Evolutionary conservation across 1,284 basidiomycete genomes (phyloP).

Genomic region (Moniliophthora roreri): DNA sequence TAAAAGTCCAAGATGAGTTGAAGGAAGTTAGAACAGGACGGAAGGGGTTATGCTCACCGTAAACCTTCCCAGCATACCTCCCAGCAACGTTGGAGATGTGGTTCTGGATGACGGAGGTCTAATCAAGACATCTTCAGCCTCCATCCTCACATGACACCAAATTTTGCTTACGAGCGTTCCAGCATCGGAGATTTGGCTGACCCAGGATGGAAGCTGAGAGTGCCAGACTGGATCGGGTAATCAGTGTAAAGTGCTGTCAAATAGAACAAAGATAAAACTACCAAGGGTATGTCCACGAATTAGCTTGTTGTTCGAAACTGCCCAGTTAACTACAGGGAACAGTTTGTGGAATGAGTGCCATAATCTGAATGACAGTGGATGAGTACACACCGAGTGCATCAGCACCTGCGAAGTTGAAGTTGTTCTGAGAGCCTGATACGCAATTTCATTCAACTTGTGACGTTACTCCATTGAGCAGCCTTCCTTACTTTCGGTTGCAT

Average conservation of each 20-base stretch:
- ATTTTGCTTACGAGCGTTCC: no score
- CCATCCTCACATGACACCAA: no score
- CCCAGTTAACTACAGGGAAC: conserved; percentile 52
- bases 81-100: conserved; percentile 39
- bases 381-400: no score
- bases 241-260: neutral
- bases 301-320: conserved; percentile 41
- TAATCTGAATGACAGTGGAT: no score
- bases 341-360: no score
- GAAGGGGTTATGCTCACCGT: conserved; percentile 23
- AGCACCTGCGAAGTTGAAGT: conserved; percentile 38
- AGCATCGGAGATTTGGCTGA: conserved; percentile 13
- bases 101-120: conserved; percentile 34
- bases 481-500: conserved; percentile 20
- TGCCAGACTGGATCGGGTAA: conserved; percentile 38
- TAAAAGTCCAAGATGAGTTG: neutral
- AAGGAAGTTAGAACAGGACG: neutral
- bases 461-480: neutral
- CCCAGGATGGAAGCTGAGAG: conserved; percentile 49
- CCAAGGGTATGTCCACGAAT: conserved; percentile 49
- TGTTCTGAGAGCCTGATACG: conserved; percentile 24
- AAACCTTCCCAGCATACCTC: conserved; percentile 41
- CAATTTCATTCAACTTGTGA: no score
- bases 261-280: conserved; percentile 12
- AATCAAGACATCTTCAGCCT: no score